Percentiles rank a stretch among this genome's conserved stretches.
phyloP scores from a whole-genome alignment of 441 rosid genomes.

The Gossypium trilobum region DNA sequence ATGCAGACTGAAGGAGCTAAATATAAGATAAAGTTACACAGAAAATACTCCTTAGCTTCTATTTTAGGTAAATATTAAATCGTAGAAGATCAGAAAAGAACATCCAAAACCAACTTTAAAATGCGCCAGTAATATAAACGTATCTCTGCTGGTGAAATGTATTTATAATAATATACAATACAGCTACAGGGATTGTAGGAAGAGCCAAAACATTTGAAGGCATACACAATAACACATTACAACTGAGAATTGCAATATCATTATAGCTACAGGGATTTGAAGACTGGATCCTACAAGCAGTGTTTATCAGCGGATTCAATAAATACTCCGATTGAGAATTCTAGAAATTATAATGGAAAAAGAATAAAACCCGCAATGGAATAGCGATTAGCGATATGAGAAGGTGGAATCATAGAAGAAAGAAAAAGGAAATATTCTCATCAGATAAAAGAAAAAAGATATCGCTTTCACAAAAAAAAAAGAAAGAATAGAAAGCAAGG shows the following conservation, averaged over 20 bases:
- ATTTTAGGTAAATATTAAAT: neutral
- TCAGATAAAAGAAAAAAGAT: neutral
- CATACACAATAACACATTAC: neutral
- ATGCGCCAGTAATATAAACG: neutral
- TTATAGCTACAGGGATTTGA: too few species aligned
- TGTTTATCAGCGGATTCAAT: constrained; percentile 5
- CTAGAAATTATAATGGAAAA: neutral
- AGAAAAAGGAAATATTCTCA: neutral
- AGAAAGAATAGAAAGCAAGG: neutral
- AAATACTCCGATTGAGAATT: neutral
- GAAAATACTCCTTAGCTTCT: neutral
- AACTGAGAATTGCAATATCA: neutral
- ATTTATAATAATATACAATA: neutral
- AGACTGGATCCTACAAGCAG: neutral
- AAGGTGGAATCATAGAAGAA: neutral
- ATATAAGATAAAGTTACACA: neutral
- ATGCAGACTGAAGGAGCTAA: neutral
- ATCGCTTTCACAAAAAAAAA: too few species aligned
- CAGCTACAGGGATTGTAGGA: neutral
- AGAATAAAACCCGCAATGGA: neutral
- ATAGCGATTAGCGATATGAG: neutral
- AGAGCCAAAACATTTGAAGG: neutral
- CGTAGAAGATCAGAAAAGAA: neutral
- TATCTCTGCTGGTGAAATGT: neutral
- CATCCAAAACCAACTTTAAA: neutral